phyloP scores from a whole-genome alignment of 495 filamentous ascomycete species.

The Penicillium lagena region DNA sequence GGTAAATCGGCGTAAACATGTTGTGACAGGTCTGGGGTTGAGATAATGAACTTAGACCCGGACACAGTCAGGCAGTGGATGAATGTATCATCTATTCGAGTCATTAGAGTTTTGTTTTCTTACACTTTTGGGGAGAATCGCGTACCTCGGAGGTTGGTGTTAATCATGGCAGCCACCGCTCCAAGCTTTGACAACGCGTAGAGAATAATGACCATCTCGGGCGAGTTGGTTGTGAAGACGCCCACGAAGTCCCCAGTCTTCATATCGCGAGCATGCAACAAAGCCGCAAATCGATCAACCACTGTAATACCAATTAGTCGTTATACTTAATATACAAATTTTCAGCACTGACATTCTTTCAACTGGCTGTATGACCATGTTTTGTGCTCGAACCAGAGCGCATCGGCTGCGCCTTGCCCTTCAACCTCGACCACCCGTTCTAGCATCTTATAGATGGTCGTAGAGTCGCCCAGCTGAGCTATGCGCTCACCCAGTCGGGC shows the following conservation, averaged over 20 bases:
- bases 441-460: conserved; percentile 40
- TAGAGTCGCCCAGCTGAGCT: conserved; percentile 32
- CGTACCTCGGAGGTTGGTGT: conserved; percentile 76
- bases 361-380: conserved; percentile 44
- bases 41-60: conserved; percentile 58
- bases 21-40: conserved; percentile 40
- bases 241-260: conserved; percentile 34
- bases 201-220: conserved; percentile 71
- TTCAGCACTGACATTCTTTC: conserved; percentile 33
- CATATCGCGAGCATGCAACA: conserved; percentile 30
- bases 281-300: conserved; percentile 38
- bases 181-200: conserved; percentile 82
- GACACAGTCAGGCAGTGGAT: conserved; percentile 75
- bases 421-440: conserved; percentile 35
- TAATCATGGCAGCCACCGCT: conserved; percentile 81
- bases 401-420: conserved; percentile 25
- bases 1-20: conserved; percentile 29
- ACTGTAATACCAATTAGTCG: conserved; percentile 18
- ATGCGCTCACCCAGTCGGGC: conserved; percentile 33
- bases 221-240: conserved; percentile 61
- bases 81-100: conserved; percentile 48
- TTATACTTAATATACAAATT: not conserved
- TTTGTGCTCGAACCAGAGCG: conserved; percentile 46
- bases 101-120: too few species aligned
- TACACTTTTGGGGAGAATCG: not conserved